Evolutionary conservation across 2,329 filamentous ascomycete species (phyloP).

Genomic region (Penicillium sp.): DNA sequence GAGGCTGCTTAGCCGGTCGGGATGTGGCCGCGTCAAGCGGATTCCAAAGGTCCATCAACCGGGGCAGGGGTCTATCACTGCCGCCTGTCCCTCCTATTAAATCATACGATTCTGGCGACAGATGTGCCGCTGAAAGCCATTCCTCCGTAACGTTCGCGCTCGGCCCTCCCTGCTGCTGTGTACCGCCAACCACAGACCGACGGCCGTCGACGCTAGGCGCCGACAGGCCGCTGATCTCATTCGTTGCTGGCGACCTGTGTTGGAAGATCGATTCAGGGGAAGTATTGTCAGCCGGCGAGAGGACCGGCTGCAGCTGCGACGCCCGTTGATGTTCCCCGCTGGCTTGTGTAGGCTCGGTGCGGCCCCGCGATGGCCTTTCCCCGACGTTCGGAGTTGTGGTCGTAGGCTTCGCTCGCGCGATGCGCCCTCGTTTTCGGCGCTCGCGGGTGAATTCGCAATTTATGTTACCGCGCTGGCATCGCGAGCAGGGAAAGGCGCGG

Average conservation of each 20-base stretch:
- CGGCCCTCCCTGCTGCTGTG: slow-evolving; percentile 17
- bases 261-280: slow-evolving; percentile 27
- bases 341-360: slow-evolving; percentile 3
- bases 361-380: slow-evolving; percentile 3
- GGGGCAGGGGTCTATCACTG: slow-evolving; percentile 28
- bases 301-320: slow-evolving; percentile 8
- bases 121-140: slow-evolving; percentile 33
- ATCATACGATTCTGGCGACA: slow-evolving; percentile 35
- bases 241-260: slow-evolving; percentile 29
- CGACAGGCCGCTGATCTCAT: slow-evolving; percentile 27
- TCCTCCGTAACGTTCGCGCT: slow-evolving; percentile 32
- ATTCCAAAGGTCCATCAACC: slow-evolving; percentile 34
- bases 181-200: slow-evolving; percentile 23
- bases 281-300: slow-evolving; percentile 21
- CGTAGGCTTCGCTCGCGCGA: slow-evolving; percentile 60
- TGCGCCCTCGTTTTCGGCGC: slow-evolving; percentile 90
- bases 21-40: slow-evolving; percentile 25
- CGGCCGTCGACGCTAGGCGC: slow-evolving; percentile 31
- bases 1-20: slow-evolving; percentile 32
- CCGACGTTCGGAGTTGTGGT: background rate
- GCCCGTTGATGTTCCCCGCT: slow-evolving; percentile 12
- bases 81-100: slow-evolving; percentile 26
- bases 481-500: slow-evolving; percentile 83
- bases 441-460: slow-evolving; percentile 83
- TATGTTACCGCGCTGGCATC: slow-evolving; percentile 71